Conservation (phyloP, 208 protist genomes). For the Kentomonas sorsogonicus region DNA sequence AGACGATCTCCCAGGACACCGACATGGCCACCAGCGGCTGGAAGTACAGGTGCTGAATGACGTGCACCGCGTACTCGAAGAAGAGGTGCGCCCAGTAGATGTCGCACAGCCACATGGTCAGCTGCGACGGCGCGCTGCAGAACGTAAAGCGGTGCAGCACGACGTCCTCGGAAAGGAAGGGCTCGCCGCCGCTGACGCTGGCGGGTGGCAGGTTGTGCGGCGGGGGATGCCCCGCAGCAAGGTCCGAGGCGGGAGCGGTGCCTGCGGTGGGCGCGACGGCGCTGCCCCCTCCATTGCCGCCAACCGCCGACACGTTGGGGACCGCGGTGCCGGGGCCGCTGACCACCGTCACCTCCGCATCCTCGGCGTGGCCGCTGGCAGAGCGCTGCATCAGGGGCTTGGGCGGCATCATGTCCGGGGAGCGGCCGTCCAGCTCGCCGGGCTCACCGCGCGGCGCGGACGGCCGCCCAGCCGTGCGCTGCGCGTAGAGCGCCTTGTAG, state of each 20-base stretch:
- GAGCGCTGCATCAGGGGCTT: too few relatives aligned
- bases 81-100: conserved; percentile 66
- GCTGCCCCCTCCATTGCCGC: too few relatives aligned
- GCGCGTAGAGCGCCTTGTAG: conserved; percentile 24
- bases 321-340: too few relatives aligned
- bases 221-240: too few relatives aligned
- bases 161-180: conserved; percentile 34
- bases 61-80: conserved; percentile 51
- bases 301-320: too few relatives aligned
- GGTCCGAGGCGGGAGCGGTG: too few relatives aligned
- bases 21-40: conserved; percentile 76
- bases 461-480: not conserved
- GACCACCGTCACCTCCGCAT: too few relatives aligned
- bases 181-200: conserved; percentile 28
- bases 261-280: too few relatives aligned
- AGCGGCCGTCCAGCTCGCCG: not conserved
- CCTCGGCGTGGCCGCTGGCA: too few relatives aligned
- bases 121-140: conserved; percentile 40
- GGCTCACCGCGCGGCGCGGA: not conserved
- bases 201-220: too few relatives aligned
- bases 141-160: conserved; percentile 62
- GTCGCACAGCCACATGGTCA: conserved; percentile 62
- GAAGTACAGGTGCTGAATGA: conserved; percentile 77
- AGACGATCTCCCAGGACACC: conserved; percentile 58
- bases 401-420: too few relatives aligned